These are phyloP conservation scores for Spatholobus suberectus DNA, from an alignment of 306 rosid species.

Conservation along the genomic window DNA sequence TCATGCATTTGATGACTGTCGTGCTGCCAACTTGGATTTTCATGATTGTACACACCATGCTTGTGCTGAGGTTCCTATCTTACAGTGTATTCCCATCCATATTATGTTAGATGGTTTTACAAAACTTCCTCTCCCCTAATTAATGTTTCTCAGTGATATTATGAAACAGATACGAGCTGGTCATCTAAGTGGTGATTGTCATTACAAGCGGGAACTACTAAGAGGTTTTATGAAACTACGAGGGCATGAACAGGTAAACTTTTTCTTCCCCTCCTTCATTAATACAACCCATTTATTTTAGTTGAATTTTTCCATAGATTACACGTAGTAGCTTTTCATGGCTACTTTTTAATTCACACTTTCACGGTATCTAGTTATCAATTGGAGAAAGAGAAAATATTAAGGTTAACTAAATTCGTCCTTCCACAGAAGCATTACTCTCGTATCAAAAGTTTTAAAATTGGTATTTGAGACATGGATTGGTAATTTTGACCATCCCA, in stretches of 20 bases:
- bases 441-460: background rate
- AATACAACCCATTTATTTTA: background rate
- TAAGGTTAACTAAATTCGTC: background rate
- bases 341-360: background rate
- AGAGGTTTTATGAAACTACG: slow-evolving; percentile 69
- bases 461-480: background rate
- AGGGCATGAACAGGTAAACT: slow-evolving; percentile 80
- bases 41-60: slow-evolving; percentile 78
- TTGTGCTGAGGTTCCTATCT: slow-evolving; percentile 71
- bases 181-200: slow-evolving; percentile 87
- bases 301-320: slow-evolving; percentile 18
- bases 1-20: slow-evolving; percentile 82
- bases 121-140: background rate
- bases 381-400: background rate
- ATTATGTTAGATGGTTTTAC: slow-evolving; percentile 7
- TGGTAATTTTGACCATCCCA: background rate
- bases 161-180: slow-evolving; percentile 72
- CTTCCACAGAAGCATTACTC: background rate
- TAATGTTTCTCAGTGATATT: background rate
- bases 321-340: background rate
- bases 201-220: slow-evolving; percentile 74
- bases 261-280: background rate
- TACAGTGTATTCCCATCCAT: background rate
- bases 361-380: background rate
- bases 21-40: slow-evolving; percentile 72